A percentile compares a stretch with the other conserved stretches of the same genome.
Evolutionary conservation across 1,284 basidiomycete genomes (phyloP).

Genomic region (Malassezia dermatis): DNA sequence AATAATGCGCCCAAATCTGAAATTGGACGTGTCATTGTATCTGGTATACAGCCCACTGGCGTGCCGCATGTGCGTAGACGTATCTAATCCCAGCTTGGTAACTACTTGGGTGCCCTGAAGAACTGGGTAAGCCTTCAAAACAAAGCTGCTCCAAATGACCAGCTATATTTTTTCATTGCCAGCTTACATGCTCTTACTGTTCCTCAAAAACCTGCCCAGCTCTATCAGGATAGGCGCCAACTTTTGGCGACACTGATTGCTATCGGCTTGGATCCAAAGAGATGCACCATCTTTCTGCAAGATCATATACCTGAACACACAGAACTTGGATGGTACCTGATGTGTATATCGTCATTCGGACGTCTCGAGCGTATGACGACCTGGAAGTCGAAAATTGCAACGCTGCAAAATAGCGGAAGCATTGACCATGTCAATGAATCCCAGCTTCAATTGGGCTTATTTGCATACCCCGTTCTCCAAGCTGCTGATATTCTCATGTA

Average conservation of each 20-base stretch:
- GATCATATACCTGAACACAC: constrained; percentile 77
- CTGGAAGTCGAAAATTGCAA: constrained; percentile 79
- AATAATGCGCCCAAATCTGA: neutral
- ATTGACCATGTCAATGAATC: constrained; percentile 70
- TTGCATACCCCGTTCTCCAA: constrained; percentile 86
- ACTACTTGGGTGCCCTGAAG: constrained; percentile 76
- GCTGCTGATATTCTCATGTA: constrained; percentile 85
- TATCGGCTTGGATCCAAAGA: constrained; percentile 68
- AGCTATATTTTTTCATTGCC: constrained; percentile 66
- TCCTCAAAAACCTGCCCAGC: constrained; percentile 25
- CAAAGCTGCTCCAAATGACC: constrained; percentile 53
- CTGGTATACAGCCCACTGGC: constrained; percentile 74
- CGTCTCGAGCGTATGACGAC: constrained; percentile 81
- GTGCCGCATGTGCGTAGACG: constrained; percentile 56
- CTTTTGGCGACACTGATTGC: constrained; percentile 76
- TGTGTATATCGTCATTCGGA: constrained; percentile 72
- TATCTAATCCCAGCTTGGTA: constrained; percentile 63
- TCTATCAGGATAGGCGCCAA: constrained; percentile 53
- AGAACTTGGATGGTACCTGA: constrained; percentile 83
- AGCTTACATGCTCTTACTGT: constrained; percentile 54
- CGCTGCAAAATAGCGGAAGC: constrained; percentile 58
- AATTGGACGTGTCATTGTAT: constrained; percentile 54
- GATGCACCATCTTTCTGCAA: constrained; percentile 73
- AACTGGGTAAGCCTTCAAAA: constrained; percentile 77
- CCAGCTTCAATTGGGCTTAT: constrained; percentile 68